phyloP scores from a whole-genome alignment of 2,329 filamentous ascomycete genomes.

The Pyricularia pennisetigena region DNA sequence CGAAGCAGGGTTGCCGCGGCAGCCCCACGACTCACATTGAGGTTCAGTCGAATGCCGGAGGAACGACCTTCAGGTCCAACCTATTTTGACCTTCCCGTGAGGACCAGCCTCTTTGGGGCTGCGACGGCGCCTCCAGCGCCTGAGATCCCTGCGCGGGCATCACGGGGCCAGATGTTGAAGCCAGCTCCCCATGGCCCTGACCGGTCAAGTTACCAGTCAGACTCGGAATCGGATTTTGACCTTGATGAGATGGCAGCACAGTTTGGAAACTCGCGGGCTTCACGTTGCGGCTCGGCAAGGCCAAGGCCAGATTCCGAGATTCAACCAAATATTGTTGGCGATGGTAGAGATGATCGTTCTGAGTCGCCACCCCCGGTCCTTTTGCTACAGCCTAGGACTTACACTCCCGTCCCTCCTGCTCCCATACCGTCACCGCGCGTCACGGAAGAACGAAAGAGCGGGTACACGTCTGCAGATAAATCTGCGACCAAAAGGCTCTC shows the following conservation, averaged over 20 bases:
- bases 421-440: conserved; percentile 37
- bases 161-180: background rate
- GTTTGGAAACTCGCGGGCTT: background rate
- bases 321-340: conserved; percentile 17
- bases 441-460: conserved; percentile 9
- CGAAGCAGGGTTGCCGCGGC: conserved; percentile 9
- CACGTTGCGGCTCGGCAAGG: background rate
- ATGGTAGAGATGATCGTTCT: background rate
- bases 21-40: conserved; percentile 17
- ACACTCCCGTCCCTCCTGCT: conserved; percentile 40
- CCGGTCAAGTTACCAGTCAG: background rate
- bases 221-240: conserved; percentile 1
- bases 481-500: background rate
- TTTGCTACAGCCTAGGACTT: conserved; percentile 47
- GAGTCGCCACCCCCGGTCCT: conserved; percentile 24
- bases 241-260: background rate
- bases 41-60: conserved; percentile 13
- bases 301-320: background rate
- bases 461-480: background rate
- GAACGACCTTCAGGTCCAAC: conserved; percentile 9
- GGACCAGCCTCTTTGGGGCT: conserved; percentile 13
- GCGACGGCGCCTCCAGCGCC: background rate
- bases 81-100: conserved; percentile 12
- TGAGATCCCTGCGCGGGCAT: background rate
- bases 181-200: background rate